These are phyloP conservation scores for Coemansia sp. DNA, from an alignment of 192 early-diverging fungal species.

Conservation along the genomic window DNA sequence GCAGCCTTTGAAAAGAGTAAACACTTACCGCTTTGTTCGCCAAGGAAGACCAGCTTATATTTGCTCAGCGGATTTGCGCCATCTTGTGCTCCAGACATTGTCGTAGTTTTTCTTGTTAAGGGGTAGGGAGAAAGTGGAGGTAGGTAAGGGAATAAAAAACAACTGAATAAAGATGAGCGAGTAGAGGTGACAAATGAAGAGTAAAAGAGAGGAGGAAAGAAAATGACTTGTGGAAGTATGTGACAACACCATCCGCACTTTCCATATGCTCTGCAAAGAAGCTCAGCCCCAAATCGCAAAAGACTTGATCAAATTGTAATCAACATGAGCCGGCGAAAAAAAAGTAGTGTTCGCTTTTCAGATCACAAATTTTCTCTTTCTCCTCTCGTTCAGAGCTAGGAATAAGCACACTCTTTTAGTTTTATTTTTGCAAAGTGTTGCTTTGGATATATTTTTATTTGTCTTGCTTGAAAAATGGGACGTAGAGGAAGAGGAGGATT, in stretches of 20 bases:
- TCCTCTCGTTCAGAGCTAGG: neutral
- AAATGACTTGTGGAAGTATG: neutral
- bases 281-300: too few relatives aligned
- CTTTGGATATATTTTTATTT: neutral
- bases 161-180: neutral
- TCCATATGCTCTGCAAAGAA: too few relatives aligned
- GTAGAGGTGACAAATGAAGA: slow-evolving; percentile 4
- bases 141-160: neutral
- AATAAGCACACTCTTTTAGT: too few relatives aligned
- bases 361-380: neutral
- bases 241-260: too few relatives aligned
- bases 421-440: too few relatives aligned
- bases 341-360: too few relatives aligned
- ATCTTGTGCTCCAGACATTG: slow-evolving; percentile 44
- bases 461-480: neutral
- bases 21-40: slow-evolving; percentile 93
- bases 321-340: too few relatives aligned
- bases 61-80: slow-evolving; percentile 71
- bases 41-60: slow-evolving; percentile 99
- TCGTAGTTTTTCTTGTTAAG: slow-evolving; percentile 9
- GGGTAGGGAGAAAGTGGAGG: neutral
- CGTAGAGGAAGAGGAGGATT: slow-evolving; percentile 17
- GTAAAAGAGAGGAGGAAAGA: neutral
- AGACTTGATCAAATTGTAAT: slow-evolving; percentile 5
- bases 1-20: neutral